These are phyloP conservation scores for Mycena rosella DNA, from an alignment of 768 basidiomycete species.

Conservation along the genomic window DNA sequence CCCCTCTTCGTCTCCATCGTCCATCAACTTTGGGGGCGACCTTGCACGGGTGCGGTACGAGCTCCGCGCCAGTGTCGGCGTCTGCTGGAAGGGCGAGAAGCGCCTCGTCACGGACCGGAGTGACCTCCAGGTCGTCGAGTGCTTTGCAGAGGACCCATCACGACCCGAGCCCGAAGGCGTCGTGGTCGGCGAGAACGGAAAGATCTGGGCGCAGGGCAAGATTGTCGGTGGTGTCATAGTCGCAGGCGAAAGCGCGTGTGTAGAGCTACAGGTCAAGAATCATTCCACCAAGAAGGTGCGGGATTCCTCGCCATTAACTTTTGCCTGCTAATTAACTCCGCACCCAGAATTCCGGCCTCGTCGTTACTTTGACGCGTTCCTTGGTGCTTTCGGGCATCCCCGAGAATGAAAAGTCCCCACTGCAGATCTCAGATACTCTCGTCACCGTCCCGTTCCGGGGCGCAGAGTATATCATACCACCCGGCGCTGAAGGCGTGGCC, in stretches of 20 bases:
- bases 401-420: constrained; percentile 56
- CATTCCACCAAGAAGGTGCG: constrained; percentile 83
- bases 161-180: constrained; percentile 66
- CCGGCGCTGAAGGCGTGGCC: constrained; percentile 83
- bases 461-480: constrained; percentile 78
- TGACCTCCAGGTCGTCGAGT: constrained; percentile 76
- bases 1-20: constrained; percentile 74
- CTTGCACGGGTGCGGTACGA: constrained; percentile 81
- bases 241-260: constrained; percentile 76
- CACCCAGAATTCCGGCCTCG: constrained; percentile 75
- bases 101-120: constrained; percentile 73
- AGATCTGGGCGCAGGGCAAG: constrained; percentile 80
- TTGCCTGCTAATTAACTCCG: constrained; percentile 19
- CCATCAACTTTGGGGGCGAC: constrained; percentile 77
- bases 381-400: constrained; percentile 65
- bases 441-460: constrained; percentile 79
- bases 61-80: constrained; percentile 77
- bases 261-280: constrained; percentile 86
- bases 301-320: constrained; percentile 26
- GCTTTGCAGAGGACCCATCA: constrained; percentile 53
- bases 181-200: constrained; percentile 81
- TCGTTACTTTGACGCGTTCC: constrained; percentile 69
- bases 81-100: constrained; percentile 82
- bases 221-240: constrained; percentile 73
- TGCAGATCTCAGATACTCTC: constrained; percentile 77